Evolutionary conservation across 331 rosid genomes (phyloP).

Genomic region (Quercus lobata): DNA sequence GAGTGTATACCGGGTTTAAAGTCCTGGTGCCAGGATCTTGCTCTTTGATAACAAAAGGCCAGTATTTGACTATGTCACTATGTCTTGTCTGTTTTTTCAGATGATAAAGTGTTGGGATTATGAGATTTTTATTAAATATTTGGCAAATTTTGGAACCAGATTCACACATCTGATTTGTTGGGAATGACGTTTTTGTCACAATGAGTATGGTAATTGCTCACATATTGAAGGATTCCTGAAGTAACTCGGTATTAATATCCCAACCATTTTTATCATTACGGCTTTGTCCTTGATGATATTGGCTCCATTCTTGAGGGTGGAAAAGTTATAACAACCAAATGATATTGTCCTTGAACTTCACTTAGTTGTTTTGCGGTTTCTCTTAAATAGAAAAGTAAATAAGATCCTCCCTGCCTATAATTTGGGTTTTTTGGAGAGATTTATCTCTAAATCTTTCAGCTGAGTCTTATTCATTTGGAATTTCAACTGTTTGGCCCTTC

Average conservation of each 20-base stretch:
- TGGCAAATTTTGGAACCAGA: neutral
- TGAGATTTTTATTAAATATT: neutral
- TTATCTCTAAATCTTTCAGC: neutral
- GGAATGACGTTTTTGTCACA: neutral
- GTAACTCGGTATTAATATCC: neutral
- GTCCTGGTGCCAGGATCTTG: neutral
- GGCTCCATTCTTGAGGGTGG: neutral
- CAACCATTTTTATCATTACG: neutral
- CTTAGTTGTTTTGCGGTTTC: neutral
- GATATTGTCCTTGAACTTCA: neutral
- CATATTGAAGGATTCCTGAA: neutral
- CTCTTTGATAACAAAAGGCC: neutral
- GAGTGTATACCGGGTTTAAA: neutral
- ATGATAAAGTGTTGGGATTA: neutral
- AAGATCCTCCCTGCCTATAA: neutral
- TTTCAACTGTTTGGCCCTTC: neutral
- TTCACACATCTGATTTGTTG: neutral
- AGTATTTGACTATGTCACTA: neutral
- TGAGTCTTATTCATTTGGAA: constrained; percentile 8
- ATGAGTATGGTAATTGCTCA: neutral
- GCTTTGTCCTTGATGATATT: neutral
- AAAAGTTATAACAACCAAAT: neutral
- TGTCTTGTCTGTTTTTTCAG: neutral
- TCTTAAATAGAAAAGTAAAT: neutral
- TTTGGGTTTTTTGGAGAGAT: neutral